Evolutionary conservation across 2,329 filamentous ascomycete species (phyloP).

Genomic region (Aspergillus sp.): DNA sequence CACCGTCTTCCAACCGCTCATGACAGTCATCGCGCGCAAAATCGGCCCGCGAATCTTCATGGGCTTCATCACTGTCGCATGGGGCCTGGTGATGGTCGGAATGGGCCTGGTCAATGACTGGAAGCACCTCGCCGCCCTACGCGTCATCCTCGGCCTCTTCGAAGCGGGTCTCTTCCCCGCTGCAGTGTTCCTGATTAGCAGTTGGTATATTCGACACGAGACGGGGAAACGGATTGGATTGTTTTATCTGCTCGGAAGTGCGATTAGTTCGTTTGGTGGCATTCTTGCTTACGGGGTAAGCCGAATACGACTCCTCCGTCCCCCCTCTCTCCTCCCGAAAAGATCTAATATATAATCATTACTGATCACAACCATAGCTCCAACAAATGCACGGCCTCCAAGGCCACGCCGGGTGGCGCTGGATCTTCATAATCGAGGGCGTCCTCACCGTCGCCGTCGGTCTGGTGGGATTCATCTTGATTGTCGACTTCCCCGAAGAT

Average conservation of each 20-base stretch:
- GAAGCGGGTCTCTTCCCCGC: slow-evolving; percentile 33
- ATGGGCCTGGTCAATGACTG: slow-evolving; percentile 47
- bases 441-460: slow-evolving; percentile 9
- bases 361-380: not conserved
- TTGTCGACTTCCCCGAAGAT: slow-evolving; percentile 19
- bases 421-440: slow-evolving; percentile 19
- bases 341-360: not conserved
- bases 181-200: slow-evolving; percentile 11
- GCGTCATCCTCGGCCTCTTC: slow-evolving; percentile 45
- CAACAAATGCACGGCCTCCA: slow-evolving; percentile 14
- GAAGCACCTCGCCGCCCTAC: slow-evolving; percentile 39
- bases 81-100: slow-evolving; percentile 52
- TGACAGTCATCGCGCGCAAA: slow-evolving; percentile 46
- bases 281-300: slow-evolving; percentile 16
- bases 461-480: slow-evolving; percentile 3
- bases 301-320: too few relatives aligned
- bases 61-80: slow-evolving; percentile 39
- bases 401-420: slow-evolving; percentile 15
- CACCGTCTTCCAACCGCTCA: slow-evolving; percentile 47
- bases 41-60: slow-evolving; percentile 46
- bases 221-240: slow-evolving; percentile 8
- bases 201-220: slow-evolving; percentile 13
- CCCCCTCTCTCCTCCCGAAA: not conserved
- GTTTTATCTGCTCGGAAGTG: slow-evolving; percentile 13
- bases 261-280: slow-evolving; percentile 11